Evolutionary conservation across 805 yeast genomes (phyloP).

Genomic region (Candida adriatica): DNA sequence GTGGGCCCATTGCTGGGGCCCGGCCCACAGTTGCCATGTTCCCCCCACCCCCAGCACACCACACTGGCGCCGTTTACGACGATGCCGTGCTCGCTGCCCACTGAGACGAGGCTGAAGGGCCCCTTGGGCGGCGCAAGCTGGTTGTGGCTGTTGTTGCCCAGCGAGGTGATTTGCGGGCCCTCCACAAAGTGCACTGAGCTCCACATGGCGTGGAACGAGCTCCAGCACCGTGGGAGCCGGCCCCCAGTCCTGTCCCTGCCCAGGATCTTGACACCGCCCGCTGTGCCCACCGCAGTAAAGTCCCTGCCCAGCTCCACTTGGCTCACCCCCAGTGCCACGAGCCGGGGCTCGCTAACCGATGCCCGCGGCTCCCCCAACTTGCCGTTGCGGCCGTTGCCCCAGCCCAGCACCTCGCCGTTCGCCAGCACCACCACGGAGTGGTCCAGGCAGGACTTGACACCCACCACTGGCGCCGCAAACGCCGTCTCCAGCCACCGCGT

Average conservation of each 20-base stretch:
- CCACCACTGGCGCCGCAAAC: constrained; percentile 3
- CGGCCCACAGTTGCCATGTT: constrained; percentile 90
- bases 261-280: constrained; percentile 17
- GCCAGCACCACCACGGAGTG: constrained; percentile 34
- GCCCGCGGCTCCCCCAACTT: constrained; percentile 31
- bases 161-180: constrained; percentile 32
- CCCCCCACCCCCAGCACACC: constrained; percentile 97
- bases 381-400: constrained; percentile 66
- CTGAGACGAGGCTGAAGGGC: constrained; percentile 24
- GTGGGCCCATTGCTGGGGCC: constrained; percentile 30
- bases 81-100: constrained; percentile 89
- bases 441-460: constrained; percentile 35
- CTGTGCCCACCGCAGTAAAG: constrained; percentile 36
- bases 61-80: constrained; percentile 31
- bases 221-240: neutral
- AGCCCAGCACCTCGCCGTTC: constrained; percentile 45
- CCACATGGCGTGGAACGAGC: constrained; percentile 59
- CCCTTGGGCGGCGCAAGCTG: constrained; percentile 36
- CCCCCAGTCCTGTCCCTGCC: constrained; percentile 31
- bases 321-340: neutral
- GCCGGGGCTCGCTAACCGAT: constrained; percentile 14
- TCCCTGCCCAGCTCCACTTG: constrained; percentile 45
- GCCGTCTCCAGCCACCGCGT: constrained; percentile 7
- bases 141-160: constrained; percentile 74
- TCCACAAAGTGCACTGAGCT: constrained; percentile 54